Evolutionary conservation across 1,284 basidiomycete species (phyloP).

Genomic region (Ustilago curta): DNA sequence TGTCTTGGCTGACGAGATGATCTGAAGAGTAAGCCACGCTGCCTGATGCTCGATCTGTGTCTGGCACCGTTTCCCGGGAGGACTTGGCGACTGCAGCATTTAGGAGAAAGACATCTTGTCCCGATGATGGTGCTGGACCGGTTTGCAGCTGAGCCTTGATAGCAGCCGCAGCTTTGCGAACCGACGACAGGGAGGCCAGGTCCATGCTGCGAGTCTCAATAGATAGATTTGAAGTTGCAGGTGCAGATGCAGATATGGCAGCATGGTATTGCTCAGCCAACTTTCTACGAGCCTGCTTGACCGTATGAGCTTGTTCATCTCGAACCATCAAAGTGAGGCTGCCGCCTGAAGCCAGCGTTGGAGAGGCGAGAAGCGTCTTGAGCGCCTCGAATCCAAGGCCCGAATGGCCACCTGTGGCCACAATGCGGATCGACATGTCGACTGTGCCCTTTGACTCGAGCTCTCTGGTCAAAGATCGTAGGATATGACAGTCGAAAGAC

Average conservation of each 20-base stretch:
- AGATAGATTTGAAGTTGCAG: constrained; percentile 3
- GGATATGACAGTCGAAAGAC: background rate
- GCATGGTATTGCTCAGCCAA: constrained; percentile 17
- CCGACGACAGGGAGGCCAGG: constrained; percentile 34
- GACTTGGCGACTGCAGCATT: constrained; percentile 51
- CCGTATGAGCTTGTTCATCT: constrained; percentile 13
- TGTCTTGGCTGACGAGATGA: constrained; percentile 21
- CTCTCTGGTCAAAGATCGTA: background rate
- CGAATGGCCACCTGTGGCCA: constrained; percentile 50
- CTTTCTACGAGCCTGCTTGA: constrained; percentile 11
- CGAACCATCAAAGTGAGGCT: constrained; percentile 33
- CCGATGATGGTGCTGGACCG: background rate
- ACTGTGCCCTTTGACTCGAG: no score
- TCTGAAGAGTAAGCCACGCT: constrained; percentile 16
- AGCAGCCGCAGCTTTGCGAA: constrained; percentile 33
- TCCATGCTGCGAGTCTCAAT: constrained; percentile 31
- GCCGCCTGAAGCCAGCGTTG: constrained; percentile 8
- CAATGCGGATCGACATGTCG: constrained; percentile 30
- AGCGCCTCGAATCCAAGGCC: constrained; percentile 46
- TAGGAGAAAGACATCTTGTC: constrained; percentile 43
- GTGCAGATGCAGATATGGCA: background rate
- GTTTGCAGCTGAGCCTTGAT: constrained; percentile 24
- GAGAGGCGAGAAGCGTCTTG: constrained; percentile 38
- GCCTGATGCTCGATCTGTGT: constrained; percentile 18
- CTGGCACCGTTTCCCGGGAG: constrained; percentile 17